Base-by-base conservation (phyloP, 345 rosid species). In the Microcos paniculata region DNA sequence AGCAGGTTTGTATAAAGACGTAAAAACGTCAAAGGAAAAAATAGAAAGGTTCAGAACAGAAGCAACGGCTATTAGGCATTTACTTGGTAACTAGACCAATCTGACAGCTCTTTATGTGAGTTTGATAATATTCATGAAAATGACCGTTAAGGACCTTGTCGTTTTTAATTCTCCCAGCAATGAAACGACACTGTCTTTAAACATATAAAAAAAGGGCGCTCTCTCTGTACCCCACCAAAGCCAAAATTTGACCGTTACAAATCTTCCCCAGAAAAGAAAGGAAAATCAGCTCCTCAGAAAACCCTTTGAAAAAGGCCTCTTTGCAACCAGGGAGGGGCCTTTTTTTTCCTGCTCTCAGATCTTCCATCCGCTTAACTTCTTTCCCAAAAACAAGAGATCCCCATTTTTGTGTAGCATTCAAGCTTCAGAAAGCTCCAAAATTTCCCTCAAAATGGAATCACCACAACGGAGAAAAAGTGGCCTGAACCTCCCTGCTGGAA, bases 401-500 rank as follows among this genome's bases (percentile, higher is more conserved):
- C 40, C 69, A 49, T 38, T 62, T 49, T 8, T 52, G 12, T 28
- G 21, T 23, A 31, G 43, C 64, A 59, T 40, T 8, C 62, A 0
- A 23, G 52, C 65, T 42, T 26, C 63, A 9, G 28, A 30, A 45
- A 4, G 66, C n/a, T 23, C 21, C 35, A 35, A 67, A 48, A 18
- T 53, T 72, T 24, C 65, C 65, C 73, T 51, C 70, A 80, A 77
- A 76, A 94, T 94, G 98, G 97, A 88, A 33, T 78, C 96, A 2
- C 80, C 89, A 24, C 89, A 87, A 43, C 81, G 80, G 51, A 84
- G 89, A 53, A 93, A 88, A 80, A 85, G 92, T 64, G 95, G 99
- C 7, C 65, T 93, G 46, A 93, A 92, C 70, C 97, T 96, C 71
- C 99, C 98, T 14, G 83, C 97, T 15, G 94, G 95, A 76, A 96